Conservation (phyloP, 768 basidiomycete species). For the Boletus rubroflammeus region DNA sequence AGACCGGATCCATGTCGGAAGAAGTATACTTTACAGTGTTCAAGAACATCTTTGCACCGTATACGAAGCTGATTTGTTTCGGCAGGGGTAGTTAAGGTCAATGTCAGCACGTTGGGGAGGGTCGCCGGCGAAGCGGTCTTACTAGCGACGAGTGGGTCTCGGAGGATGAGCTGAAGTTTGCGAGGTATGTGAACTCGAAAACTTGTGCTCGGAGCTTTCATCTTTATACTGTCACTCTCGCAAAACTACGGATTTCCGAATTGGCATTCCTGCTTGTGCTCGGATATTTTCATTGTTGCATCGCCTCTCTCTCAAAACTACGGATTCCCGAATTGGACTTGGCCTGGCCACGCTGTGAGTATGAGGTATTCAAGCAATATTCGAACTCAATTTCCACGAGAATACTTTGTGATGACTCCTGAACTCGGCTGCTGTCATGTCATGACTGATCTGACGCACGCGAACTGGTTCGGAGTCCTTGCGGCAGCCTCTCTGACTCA, state of each 20-base stretch:
- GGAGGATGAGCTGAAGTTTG: neutral
- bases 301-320: neutral
- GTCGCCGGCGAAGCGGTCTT: neutral
- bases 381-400: neutral
- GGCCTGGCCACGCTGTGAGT: neutral
- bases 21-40: neutral
- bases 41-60: neutral
- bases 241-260: neutral
- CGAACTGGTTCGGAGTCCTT: no score
- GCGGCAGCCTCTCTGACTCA: neutral
- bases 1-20: neutral
- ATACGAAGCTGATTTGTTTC: neutral
- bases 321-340: neutral
- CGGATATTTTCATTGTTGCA: slow-evolving; percentile 1
- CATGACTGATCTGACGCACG: neutral
- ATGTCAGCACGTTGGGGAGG: neutral
- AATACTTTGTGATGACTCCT: neutral
- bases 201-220: no score
- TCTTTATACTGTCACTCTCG: slow-evolving; percentile 7
- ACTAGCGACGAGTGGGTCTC: neutral
- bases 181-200: neutral
- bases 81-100: neutral
- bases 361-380: neutral
- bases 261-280: no score
- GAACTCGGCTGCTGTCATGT: neutral